A percentile compares a stretch with the other conserved stretches of the same genome.
Evolutionary conservation across 768 basidiomycete genomes (phyloP).

Genomic region (Pisolithus microcarpus): DNA sequence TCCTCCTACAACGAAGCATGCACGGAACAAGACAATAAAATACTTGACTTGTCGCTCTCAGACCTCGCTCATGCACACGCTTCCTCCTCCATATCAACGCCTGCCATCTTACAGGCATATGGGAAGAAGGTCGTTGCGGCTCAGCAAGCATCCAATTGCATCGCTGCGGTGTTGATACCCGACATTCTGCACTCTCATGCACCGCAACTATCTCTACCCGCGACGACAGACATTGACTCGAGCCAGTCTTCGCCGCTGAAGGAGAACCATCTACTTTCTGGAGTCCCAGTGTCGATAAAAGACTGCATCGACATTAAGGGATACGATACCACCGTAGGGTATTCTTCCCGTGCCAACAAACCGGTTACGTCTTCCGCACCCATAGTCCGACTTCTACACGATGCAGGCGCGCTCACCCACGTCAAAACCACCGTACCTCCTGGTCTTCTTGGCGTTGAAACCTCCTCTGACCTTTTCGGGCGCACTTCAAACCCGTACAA

Average conservation of each 20-base stretch:
- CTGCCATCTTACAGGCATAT: constrained; percentile 32
- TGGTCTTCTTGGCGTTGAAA: constrained; percentile 34
- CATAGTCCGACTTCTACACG: constrained; percentile 33
- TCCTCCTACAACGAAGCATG: constrained; percentile 21
- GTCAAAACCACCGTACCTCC: constrained; percentile 40
- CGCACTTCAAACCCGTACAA: constrained; percentile 44
- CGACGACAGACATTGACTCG: not conserved
- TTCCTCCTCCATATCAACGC: constrained; percentile 19
- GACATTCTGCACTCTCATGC: constrained; percentile 1
- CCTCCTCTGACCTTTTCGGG: constrained; percentile 39
- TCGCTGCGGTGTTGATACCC: constrained; percentile 39
- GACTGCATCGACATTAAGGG: constrained; percentile 41
- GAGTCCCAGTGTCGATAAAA: constrained; percentile 45
- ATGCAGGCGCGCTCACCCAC: constrained; percentile 37
- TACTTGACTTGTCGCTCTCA: constrained; percentile 31
- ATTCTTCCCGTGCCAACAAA: constrained; percentile 30
- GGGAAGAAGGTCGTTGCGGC: constrained; percentile 34
- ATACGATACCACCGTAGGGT: constrained; percentile 41
- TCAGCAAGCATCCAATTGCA: constrained; percentile 42
- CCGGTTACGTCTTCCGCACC: constrained; percentile 31
- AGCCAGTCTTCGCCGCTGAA: not conserved
- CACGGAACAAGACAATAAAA: constrained; percentile 28
- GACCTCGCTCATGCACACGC: constrained; percentile 31
- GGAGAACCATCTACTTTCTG: constrained; percentile 28
- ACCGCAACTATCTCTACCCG: not conserved